Evolutionary conservation across 2,329 filamentous ascomycete genomes (phyloP), one percentile per base, ranked within the genome.

Genomic region (Leptographium procerum): DNA sequence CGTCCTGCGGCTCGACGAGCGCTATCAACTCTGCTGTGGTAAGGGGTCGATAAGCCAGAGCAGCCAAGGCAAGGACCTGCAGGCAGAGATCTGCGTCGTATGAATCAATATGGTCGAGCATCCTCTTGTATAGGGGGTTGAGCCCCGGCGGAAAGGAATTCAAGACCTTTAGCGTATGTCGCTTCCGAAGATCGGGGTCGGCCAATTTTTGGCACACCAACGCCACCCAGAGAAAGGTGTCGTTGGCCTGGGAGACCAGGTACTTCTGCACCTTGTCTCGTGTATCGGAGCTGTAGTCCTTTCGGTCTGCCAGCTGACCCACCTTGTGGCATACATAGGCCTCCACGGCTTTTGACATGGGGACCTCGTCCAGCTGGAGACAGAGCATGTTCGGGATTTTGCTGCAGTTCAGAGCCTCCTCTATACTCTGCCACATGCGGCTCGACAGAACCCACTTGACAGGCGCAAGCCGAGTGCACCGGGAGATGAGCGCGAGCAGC

Each of bases 171-270:
- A 28, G 60, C 24, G 50, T 40, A 6, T 66, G 57, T 31, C 53
- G 57, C 8, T 75, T 28, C 10, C 19, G 19, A 34, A 28, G 2
- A 19, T n/a, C 22, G 13, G 9, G 31, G 3, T 31, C 29, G 4
- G 29, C 40, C 8, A 60, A 69, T 11, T 66, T 60, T 62, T 71
- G 58, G 58, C 65, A 72, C 13, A 73, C 72, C n/a, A n/a, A n/a
- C n/a, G n/a, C n/a, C 34, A 74, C 73, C 73, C 72, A 77, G 45
- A 77, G 71, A 56, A 76, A 76, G 0, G 73, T 77, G 16, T 64
- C 69, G 34, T 70, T 59, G 22, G 72, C 69, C 28, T 75, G 70
- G n/a, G 47, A 55, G 1, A 47, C 50, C 9, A 73, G 57, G 60
- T 70, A 57, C 22, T 59, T 16, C 10, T 61, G 52, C 13, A 70